Percentiles rank a stretch among this genome's conserved stretches.
Conservation (phyloP, 2,329 filamentous ascomycete species). For the Exophiala spinifera region DNA sequence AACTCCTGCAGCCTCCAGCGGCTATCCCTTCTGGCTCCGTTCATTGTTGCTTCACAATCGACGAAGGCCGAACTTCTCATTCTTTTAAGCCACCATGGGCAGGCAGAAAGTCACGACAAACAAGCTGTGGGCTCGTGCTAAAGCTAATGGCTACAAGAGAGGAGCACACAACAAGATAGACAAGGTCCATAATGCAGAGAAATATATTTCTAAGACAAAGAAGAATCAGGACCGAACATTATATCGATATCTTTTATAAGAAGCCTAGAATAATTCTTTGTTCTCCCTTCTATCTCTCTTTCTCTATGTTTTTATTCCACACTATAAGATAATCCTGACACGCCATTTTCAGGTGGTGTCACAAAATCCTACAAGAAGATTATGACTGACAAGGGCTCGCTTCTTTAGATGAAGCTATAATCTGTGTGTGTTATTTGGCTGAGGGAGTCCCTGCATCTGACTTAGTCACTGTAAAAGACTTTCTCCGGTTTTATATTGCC, state of each 20-base stretch:
- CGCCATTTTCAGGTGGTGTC: background rate
- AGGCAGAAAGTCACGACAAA: constrained; percentile 4
- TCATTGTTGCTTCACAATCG: too few species aligned
- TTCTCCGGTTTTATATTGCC: constrained; percentile 18
- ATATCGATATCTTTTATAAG: constrained; percentile 10
- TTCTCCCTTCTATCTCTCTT: too few species aligned
- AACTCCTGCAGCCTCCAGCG: too few species aligned
- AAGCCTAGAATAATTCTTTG: background rate
- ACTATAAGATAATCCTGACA: background rate
- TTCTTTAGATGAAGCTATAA: constrained; percentile 5
- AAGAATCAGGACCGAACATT: constrained; percentile 13
- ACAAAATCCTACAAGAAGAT: constrained; percentile 8
- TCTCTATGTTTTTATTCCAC: too few species aligned
- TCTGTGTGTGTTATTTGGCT: background rate
- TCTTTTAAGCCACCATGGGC: background rate
- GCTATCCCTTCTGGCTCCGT: too few species aligned
- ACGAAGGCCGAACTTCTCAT: background rate
- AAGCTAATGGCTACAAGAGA: constrained; percentile 16
- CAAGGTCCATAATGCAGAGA: constrained; percentile 7
- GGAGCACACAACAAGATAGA: constrained; percentile 8
- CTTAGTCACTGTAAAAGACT: constrained; percentile 23
- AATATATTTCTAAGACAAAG: constrained; percentile 12
- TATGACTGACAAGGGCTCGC: constrained; percentile 3
- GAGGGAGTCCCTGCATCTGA: constrained; percentile 7
- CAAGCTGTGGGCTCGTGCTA: constrained; percentile 13